Evolutionary conservation across 352 stramenopile species (phyloP), one percentile per base, ranked within the genome.

Genomic region (Thalassiosira hispida): DNA sequence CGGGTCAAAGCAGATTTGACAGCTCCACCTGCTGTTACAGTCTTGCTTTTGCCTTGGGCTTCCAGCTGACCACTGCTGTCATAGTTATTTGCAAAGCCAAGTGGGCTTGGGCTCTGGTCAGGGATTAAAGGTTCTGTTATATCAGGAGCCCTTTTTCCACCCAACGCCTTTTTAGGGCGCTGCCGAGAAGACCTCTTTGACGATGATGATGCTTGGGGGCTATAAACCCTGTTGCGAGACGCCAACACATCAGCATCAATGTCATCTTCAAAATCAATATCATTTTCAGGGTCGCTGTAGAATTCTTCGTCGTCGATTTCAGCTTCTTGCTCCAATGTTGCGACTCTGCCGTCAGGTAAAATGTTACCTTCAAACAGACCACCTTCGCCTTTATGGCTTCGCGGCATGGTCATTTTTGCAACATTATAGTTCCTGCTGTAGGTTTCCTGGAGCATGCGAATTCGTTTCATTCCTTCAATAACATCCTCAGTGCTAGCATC

Each of bases 1-100:
- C 91, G 79, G 29, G 66, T 93, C 2, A 95, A 46, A 31, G 90
- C 90, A 66, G 87, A 94, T 68, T 94, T 95, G 8, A 95, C 83
- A 47, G 90, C 88, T 47, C 86, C 90, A 75, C 88, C 88, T 27
- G 86, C 80, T 29, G 86, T 91, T 7, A 91, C 83, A 56, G 75
- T 84, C 55, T 88, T 88, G 20, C 12, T 83, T 81, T 90, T 79
- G 33, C 67, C 60, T 47, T 82, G 70, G 76, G 61, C 44, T 76
- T 84, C 68, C 47, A 67, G 38, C 38, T 74, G 69, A 23, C 69
- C 51, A 52, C 29, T 79, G 29, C 49, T 73, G 23, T 83, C 67
- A 56, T 81, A 81, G 55, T 74, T 80, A 51, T 66, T 77, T 11
- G 47, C 59, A 63, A 77, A 74, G 8, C 23, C 47, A 38, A 85